phyloP scores from a whole-genome alignment of 192 early-diverging fungal genomes.

The Podila clonocystis region DNA sequence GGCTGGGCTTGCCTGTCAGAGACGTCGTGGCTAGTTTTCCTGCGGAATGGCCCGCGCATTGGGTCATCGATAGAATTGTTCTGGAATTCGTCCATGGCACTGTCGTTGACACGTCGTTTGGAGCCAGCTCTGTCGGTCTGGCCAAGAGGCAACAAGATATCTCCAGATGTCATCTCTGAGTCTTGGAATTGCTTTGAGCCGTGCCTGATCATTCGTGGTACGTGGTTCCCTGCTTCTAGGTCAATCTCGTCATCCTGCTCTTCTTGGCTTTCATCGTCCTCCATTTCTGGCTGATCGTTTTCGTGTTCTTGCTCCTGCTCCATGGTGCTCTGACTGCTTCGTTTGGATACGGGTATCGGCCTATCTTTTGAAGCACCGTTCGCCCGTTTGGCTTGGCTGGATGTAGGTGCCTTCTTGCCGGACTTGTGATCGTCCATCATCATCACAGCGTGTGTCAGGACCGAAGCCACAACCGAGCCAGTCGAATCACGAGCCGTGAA shows the following conservation, averaged over 20 bases:
- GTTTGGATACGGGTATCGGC: background rate
- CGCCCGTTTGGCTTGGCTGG: background rate
- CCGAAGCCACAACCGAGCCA: constrained; percentile 31
- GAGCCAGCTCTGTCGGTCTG: constrained; percentile 27
- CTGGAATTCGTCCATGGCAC: constrained; percentile 34
- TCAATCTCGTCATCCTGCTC: constrained; percentile 39
- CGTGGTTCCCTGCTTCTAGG: constrained; percentile 34
- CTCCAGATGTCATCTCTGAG: constrained; percentile 22
- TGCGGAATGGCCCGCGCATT: constrained; percentile 37
- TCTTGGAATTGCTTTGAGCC: constrained; percentile 22
- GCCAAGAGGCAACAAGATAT: constrained; percentile 22
- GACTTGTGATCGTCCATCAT: constrained; percentile 55
- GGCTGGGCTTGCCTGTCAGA: background rate
- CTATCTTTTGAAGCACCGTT: background rate
- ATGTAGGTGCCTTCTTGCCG: constrained; percentile 19
- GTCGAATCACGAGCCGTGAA: constrained; percentile 48
- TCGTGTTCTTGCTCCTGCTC: background rate
- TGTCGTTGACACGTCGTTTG: constrained; percentile 31
- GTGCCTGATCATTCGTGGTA: background rate
- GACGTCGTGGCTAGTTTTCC: constrained; percentile 51
- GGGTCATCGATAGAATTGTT: constrained; percentile 11
- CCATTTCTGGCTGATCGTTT: background rate
- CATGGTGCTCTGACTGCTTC: constrained; percentile 1
- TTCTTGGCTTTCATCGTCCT: background rate
- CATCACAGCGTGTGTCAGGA: constrained; percentile 45